A percentile compares a stretch with the other conserved stretches of the same genome.
Evolutionary conservation across 108 stramenopile genomes (phyloP).

Genomic region (Discostella pseudostelligera): DNA sequence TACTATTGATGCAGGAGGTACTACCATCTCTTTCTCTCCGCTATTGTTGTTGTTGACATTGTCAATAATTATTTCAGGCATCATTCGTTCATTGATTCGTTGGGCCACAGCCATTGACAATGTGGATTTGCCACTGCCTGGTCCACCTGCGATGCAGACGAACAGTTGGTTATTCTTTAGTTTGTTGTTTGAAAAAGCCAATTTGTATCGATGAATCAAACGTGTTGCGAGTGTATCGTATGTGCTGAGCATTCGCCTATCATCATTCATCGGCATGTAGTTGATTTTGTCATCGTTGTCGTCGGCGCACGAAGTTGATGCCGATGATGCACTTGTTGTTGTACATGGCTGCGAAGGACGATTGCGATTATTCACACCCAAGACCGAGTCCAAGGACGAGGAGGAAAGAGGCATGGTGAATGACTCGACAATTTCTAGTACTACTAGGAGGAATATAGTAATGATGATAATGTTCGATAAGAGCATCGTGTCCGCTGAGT

Average conservation of each 20-base stretch:
- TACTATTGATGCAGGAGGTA: slow-evolving; percentile 36
- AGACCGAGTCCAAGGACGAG: too few relatives aligned
- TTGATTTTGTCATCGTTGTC: neutral
- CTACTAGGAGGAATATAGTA: too few relatives aligned
- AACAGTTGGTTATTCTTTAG: slow-evolving; percentile 40
- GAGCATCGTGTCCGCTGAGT: neutral
- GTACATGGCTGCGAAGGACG: too few relatives aligned
- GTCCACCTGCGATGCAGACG: slow-evolving; percentile 64
- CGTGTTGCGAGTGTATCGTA: slow-evolving; percentile 40
- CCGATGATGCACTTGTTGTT: neutral
- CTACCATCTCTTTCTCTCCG: neutral
- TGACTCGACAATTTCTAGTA: too few relatives aligned
- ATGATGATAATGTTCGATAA: too few relatives aligned
- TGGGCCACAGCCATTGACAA: slow-evolving; percentile 46
- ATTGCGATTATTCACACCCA: too few relatives aligned
- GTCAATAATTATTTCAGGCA: neutral
- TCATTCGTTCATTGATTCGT: slow-evolving; percentile 30
- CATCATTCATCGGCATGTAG: neutral
- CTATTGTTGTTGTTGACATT: neutral
- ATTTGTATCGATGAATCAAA: slow-evolving; percentile 19
- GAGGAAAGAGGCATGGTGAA: too few relatives aligned
- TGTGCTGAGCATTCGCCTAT: slow-evolving; percentile 27
- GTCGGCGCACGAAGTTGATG: neutral
- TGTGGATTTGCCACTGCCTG: slow-evolving; percentile 72
- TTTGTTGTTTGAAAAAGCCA: neutral